Conservation (phyloP, 2,329 filamentous ascomycete genomes). For the Bimuria novae-zelandiae region DNA sequence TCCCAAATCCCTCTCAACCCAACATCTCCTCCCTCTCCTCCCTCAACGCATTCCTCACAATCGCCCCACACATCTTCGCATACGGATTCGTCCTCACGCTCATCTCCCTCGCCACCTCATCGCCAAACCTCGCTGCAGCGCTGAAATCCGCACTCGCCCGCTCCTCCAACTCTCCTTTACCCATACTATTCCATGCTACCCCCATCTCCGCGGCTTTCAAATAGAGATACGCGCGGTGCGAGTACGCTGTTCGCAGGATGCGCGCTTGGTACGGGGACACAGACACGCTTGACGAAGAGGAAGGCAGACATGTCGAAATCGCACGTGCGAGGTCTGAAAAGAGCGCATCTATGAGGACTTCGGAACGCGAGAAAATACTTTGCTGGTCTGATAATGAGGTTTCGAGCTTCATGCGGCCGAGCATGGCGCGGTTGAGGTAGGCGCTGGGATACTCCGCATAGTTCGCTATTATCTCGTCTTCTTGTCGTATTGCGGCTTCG, state of each 20-base stretch:
- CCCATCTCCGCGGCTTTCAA: slow-evolving; percentile 46
- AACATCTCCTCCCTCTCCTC: slow-evolving; percentile 51
- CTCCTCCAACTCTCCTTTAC: slow-evolving; percentile 55
- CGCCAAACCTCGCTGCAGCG: slow-evolving; percentile 60
- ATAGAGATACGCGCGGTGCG: slow-evolving; percentile 64
- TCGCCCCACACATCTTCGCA: slow-evolving; percentile 65
- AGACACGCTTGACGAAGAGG: slow-evolving; percentile 45
- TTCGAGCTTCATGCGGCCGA: slow-evolving; percentile 61
- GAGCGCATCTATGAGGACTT: slow-evolving; percentile 19
- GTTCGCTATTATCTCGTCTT: slow-evolving; percentile 62
- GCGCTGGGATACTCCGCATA: slow-evolving; percentile 72
- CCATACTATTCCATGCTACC: slow-evolving; percentile 38
- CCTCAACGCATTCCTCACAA: slow-evolving; percentile 63
- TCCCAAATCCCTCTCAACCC: too few relatives aligned
- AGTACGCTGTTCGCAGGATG: slow-evolving; percentile 71
- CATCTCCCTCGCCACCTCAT: slow-evolving; percentile 60
- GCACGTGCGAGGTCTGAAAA: slow-evolving; percentile 51
- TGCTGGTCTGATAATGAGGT: slow-evolving; percentile 10
- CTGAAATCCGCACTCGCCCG: slow-evolving; percentile 61
- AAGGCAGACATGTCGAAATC: slow-evolving; percentile 52
- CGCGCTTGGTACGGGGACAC: slow-evolving; percentile 68
- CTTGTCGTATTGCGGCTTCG: slow-evolving; percentile 33
- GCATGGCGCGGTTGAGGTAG: slow-evolving; percentile 75
- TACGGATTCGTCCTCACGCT: slow-evolving; percentile 66
- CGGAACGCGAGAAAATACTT: slow-evolving; percentile 21